phyloP scores from a whole-genome alignment of 257 asterid genomes.

The Forsythia viridissima region DNA sequence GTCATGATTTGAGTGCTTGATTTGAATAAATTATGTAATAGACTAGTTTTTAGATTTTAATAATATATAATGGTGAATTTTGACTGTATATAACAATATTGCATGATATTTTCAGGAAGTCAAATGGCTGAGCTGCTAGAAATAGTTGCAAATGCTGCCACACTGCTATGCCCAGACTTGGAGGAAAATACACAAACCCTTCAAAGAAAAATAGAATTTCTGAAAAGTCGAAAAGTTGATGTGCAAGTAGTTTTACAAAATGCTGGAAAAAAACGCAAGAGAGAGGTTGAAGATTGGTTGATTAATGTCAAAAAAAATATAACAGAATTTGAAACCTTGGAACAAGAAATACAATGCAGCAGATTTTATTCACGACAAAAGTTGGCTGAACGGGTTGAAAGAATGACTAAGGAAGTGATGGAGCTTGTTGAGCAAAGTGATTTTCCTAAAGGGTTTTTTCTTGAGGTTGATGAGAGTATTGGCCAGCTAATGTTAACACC shows the following conservation, averaged over 20 bases:
- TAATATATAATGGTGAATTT: too few species aligned
- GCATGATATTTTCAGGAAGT: too few species aligned
- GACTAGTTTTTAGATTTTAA: too few species aligned
- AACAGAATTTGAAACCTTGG: not conserved
- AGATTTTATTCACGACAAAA: not conserved
- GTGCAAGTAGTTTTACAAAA: too few species aligned
- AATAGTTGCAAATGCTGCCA: too few species aligned
- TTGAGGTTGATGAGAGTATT: conserved; percentile 4
- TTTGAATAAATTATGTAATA: too few species aligned
- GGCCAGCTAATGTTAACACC: conserved; percentile 4
- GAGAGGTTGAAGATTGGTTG: not conserved
- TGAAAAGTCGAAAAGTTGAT: not conserved
- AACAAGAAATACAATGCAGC: not conserved
- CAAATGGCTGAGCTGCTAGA: not conserved
- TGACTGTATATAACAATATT: too few species aligned
- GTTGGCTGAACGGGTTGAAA: not conserved
- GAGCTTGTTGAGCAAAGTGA: conserved; percentile 7
- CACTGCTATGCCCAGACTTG: not conserved
- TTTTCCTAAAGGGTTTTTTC: not conserved
- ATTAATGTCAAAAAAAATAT: not conserved
- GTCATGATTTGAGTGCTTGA: too few species aligned
- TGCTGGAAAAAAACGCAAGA: not conserved
- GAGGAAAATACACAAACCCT: not conserved
- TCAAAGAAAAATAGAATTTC: not conserved
- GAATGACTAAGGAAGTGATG: not conserved